These are phyloP conservation scores for Lichina pygmaea DNA, from an alignment of 495 filamentous ascomycete genomes.

Conservation along the genomic window DNA sequence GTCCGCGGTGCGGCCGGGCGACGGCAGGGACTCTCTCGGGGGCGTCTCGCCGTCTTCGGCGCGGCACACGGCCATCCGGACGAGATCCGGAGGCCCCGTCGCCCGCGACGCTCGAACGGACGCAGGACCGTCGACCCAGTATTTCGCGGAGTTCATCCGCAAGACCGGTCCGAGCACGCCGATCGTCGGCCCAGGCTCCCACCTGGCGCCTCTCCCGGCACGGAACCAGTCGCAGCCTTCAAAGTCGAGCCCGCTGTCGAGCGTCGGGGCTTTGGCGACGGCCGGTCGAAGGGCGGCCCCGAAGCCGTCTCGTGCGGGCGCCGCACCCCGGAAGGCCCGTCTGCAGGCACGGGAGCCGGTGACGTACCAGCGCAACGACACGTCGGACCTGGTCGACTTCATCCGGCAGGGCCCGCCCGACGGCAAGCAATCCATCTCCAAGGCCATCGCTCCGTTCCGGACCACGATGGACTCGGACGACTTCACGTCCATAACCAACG, in stretches of 20 bases:
- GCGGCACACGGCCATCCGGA: not conserved
- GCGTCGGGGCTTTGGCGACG: not conserved
- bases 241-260: not conserved
- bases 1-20: no score
- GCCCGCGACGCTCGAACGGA: slow-evolving; percentile 40
- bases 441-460: slow-evolving; percentile 62
- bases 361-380: slow-evolving; percentile 31
- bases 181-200: not conserved
- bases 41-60: no score
- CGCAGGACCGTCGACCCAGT: slow-evolving; percentile 33
- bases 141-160: slow-evolving; percentile 69
- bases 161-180: slow-evolving; percentile 38
- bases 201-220: not conserved
- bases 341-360: slow-evolving; percentile 50
- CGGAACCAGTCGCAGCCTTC: not conserved
- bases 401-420: slow-evolving; percentile 57
- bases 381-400: slow-evolving; percentile 77
- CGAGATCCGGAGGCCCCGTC: slow-evolving; percentile 4
- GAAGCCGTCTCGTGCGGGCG: not conserved
- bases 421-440: slow-evolving; percentile 31
- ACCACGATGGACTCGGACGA: slow-evolving; percentile 65
- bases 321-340: slow-evolving; percentile 7
- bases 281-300: not conserved
- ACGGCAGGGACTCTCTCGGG: no score
- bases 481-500: slow-evolving; percentile 20